A percentile compares a stretch with the other conserved stretches of the same genome.
Conservation (phyloP, 495 filamentous ascomycete species). For the Trichoderma reesei region DNA sequence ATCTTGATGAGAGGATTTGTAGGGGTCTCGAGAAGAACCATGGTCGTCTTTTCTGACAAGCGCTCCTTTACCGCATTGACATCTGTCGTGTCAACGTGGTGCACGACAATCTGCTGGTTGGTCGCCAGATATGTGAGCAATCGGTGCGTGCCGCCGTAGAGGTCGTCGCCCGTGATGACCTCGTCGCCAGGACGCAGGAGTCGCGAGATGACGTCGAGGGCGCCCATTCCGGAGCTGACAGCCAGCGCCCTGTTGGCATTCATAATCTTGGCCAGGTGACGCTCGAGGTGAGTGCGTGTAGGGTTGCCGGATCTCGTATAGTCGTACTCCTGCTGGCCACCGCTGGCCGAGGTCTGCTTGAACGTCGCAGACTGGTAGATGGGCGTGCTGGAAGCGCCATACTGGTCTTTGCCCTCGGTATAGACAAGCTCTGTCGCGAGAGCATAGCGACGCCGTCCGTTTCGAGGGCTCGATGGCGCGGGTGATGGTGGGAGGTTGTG, state of each 20-base stretch:
- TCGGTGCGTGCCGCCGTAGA: conserved; percentile 93
- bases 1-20: conserved; percentile 99
- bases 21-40: conserved; percentile 93
- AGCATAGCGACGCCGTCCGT: conserved; percentile 71
- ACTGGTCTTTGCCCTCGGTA: conserved; percentile 90
- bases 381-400: conserved; percentile 86
- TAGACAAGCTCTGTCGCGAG: conserved; percentile 94
- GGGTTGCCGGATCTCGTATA: conserved; percentile 97
- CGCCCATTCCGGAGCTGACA: conserved; percentile 93
- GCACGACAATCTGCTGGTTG: conserved; percentile 80
- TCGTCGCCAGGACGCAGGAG: conserved; percentile 89
- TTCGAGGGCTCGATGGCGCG: conserved; percentile 80
- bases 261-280: conserved; percentile 98
- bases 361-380: conserved; percentile 99
- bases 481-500: conserved; percentile 90
- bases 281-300: conserved; percentile 89
- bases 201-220: conserved; percentile 92
- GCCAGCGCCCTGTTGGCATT: conserved; percentile 81
- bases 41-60: conserved; percentile 69
- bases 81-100: conserved; percentile 89
- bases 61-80: conserved; percentile 56
- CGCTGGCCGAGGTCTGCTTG: conserved; percentile 74
- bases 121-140: conserved; percentile 84
- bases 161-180: conserved; percentile 90
- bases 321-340: conserved; percentile 80